A percentile compares a stretch with the other conserved stretches of the same genome.
Evolutionary conservation across 768 basidiomycete genomes (phyloP).

Genomic region (Auriscalpium orientale): DNA sequence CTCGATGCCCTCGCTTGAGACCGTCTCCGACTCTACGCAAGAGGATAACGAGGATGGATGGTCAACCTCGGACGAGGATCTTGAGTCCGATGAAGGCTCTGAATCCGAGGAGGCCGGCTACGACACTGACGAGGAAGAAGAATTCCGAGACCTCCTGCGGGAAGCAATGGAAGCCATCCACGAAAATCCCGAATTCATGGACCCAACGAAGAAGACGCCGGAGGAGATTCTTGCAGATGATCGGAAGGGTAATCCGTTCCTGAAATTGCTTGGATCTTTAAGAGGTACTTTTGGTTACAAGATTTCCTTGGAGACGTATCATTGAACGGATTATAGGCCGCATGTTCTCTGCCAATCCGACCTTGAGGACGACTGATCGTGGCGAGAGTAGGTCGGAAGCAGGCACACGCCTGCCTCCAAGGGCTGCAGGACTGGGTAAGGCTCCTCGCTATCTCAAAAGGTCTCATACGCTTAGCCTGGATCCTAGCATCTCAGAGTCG

Average conservation of each 20-base stretch:
- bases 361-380: conserved; percentile 31
- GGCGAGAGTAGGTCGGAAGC: conserved; percentile 3
- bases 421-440: not conserved
- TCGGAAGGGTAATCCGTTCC: conserved; percentile 66
- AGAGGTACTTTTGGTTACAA: conserved; percentile 40
- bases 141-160: conserved; percentile 48
- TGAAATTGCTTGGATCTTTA: conserved; percentile 67
- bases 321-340: conserved; percentile 38
- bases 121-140: conserved; percentile 64
- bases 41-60: conserved; percentile 36
- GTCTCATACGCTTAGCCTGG: not conserved
- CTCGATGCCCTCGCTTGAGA: conserved; percentile 64
- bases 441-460: not conserved
- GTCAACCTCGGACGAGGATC: conserved; percentile 31
- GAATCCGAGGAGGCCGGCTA: conserved; percentile 40
- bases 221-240: conserved; percentile 38
- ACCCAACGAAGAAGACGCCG: conserved; percentile 33
- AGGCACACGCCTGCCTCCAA: conserved; percentile 1
- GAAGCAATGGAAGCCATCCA: conserved; percentile 70
- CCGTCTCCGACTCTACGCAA: conserved; percentile 50
- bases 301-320: not conserved
- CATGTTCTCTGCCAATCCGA: conserved; percentile 45
- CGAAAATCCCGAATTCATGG: conserved; percentile 49
- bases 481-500: conserved; percentile 22
- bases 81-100: conserved; percentile 25